Evolutionary conservation across 768 basidiomycete species (phyloP).

Genomic region (Asterophora parasitica): DNA sequence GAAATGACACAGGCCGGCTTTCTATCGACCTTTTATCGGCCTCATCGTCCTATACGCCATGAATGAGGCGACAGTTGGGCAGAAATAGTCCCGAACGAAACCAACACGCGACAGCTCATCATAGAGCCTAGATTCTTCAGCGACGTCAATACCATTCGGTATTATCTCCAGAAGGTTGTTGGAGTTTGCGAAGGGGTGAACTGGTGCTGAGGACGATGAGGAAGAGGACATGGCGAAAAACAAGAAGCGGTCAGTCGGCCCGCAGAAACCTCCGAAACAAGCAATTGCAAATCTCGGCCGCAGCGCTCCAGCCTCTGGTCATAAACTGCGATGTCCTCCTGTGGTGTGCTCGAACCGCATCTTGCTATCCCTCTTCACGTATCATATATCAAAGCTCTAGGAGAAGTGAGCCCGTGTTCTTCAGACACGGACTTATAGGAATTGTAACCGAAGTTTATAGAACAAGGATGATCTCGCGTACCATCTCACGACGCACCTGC

Average conservation of each 20-base stretch:
- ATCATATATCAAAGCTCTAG: conserved; percentile 70
- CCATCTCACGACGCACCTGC: conserved; percentile 88
- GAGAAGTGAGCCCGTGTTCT: conserved; percentile 41
- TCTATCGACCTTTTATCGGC: conserved; percentile 10
- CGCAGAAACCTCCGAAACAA: no score
- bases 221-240: conserved; percentile 3
- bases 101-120: conserved; percentile 49
- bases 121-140: conserved; percentile 63
- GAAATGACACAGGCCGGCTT: conserved; percentile 24
- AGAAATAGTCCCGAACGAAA: background rate
- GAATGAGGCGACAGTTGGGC: background rate
- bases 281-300: no score
- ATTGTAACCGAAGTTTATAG: conserved; percentile 29
- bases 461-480: conserved; percentile 82
- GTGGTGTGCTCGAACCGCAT: background rate
- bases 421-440: background rate
- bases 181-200: conserved; percentile 43
- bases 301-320: background rate
- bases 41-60: conserved; percentile 13
- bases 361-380: conserved; percentile 60
- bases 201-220: conserved; percentile 11
- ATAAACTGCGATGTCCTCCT: conserved; percentile 5
- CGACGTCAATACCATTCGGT: conserved; percentile 56
- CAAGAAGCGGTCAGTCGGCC: no score
- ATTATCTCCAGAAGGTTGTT: conserved; percentile 50